These are phyloP conservation scores for Elongisporangium senticosum DNA, from an alignment of 352 stramenopile species.

Conservation along the genomic window DNA sequence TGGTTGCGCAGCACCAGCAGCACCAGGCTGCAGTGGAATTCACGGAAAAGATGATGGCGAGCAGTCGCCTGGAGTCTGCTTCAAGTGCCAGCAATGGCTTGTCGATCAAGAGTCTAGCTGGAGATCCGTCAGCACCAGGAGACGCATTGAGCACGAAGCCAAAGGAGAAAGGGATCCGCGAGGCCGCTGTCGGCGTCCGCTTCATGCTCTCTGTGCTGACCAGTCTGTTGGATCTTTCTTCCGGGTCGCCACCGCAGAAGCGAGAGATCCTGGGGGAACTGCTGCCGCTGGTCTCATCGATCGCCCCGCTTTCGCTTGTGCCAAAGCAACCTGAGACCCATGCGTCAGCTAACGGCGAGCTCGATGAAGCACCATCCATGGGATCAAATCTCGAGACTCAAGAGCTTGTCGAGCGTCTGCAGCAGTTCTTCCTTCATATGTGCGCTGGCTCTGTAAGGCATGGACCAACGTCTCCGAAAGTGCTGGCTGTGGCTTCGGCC, in stretches of 20 bases:
- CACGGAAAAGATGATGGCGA: slow-evolving; percentile 4
- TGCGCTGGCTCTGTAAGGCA: slow-evolving; percentile 15
- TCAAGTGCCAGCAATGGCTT: slow-evolving; percentile 3
- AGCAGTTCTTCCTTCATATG: slow-evolving; percentile 40
- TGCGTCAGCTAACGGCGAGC: not conserved
- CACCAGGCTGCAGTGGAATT: slow-evolving; percentile 12
- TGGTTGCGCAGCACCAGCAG: slow-evolving; percentile 41
- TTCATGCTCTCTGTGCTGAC: slow-evolving; percentile 30
- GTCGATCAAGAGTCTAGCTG: not conserved
- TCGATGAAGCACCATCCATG: not conserved
- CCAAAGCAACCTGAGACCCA: not conserved
- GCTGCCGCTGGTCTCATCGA: slow-evolving; percentile 26
- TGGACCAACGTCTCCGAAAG: slow-evolving; percentile 25
- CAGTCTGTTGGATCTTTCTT: slow-evolving; percentile 19
- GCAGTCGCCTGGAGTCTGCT: slow-evolving; percentile 11
- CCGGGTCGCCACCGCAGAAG: slow-evolving; percentile 14
- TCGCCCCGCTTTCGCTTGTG: slow-evolving; percentile 35
- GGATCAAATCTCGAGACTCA: slow-evolving; percentile 8
- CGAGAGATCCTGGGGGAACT: slow-evolving; percentile 45
- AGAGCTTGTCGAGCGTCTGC: slow-evolving; percentile 29
- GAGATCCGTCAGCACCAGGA: not conserved
- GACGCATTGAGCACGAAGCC: slow-evolving; percentile 11
- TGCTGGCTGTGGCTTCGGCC: slow-evolving; percentile 17
- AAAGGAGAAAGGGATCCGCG: slow-evolving; percentile 23
- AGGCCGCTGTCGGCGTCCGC: slow-evolving; percentile 41